A percentile compares a stretch with the other conserved stretches of the same genome.
These are phyloP conservation scores for Leccinum laetum DNA, from an alignment of 1,284 basidiomycete species.

Conservation along the genomic window DNA sequence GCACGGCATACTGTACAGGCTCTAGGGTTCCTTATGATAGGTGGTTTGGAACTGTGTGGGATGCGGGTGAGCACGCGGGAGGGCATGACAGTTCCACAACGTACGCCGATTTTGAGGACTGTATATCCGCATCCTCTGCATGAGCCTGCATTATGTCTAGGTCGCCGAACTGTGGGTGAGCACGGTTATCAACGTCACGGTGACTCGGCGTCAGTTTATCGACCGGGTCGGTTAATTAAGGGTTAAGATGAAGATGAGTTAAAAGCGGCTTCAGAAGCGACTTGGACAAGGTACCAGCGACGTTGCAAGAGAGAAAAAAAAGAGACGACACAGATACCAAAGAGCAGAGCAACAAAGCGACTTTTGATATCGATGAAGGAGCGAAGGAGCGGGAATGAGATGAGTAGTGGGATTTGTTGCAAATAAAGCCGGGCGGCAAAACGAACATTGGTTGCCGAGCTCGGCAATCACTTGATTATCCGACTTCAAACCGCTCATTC, in stretches of 20 bases:
- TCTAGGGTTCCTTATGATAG: conserved; percentile 69
- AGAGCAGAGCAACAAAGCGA: conserved; percentile 15
- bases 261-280: conserved; percentile 12
- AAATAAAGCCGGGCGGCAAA: conserved; percentile 40
- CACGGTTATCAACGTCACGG: conserved; percentile 40
- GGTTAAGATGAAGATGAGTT: conserved; percentile 31
- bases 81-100: conserved; percentile 10
- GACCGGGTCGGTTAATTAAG: conserved; percentile 42
- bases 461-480: conserved; percentile 37
- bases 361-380: conserved; percentile 33
- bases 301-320: conserved; percentile 1
- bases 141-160: conserved; percentile 29
- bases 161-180: conserved; percentile 13
- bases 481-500: conserved; percentile 36
- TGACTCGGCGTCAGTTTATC: conserved; percentile 41
- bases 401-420: conserved; percentile 38
- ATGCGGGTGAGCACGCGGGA: conserved; percentile 11
- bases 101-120: conserved; percentile 32
- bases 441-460: conserved; percentile 38
- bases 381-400: conserved; percentile 32
- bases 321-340: conserved; percentile 4
- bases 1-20: conserved; percentile 81
- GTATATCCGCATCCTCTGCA: conserved; percentile 30
- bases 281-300: conserved; percentile 1
- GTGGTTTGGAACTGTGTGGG: conserved; percentile 43